phyloP scores from a whole-genome alignment of 768 basidiomycete species.

The Lyophyllum shimeji region DNA sequence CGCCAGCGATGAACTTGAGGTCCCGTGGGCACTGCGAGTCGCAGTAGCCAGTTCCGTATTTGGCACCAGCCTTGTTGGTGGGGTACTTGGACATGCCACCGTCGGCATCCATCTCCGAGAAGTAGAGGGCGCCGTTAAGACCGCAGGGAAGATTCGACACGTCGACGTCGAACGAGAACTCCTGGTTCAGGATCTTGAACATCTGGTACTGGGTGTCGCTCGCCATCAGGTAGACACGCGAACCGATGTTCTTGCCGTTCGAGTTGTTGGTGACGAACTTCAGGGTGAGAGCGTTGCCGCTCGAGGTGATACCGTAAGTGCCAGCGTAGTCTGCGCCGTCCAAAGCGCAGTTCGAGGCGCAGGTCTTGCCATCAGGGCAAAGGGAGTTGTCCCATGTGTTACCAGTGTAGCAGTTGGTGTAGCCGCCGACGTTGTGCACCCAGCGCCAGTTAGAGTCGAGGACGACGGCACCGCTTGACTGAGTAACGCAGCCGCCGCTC shows the following conservation, averaged over 20 bases:
- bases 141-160: constrained; percentile 56
- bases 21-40: constrained; percentile 64
- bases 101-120: constrained; percentile 58
- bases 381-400: constrained; percentile 52
- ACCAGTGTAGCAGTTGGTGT: constrained; percentile 54
- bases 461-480: constrained; percentile 35
- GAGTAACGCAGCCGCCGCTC: constrained; percentile 39
- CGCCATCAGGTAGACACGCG: constrained; percentile 12
- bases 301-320: constrained; percentile 53
- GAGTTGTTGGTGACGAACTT: constrained; percentile 43
- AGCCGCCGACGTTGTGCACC: constrained; percentile 37
- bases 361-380: constrained; percentile 49
- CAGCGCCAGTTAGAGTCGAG: constrained; percentile 62
- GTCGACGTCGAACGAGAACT: constrained; percentile 63
- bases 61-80: constrained; percentile 51
- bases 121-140: constrained; percentile 63
- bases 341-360: constrained; percentile 42
- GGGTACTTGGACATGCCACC: constrained; percentile 48
- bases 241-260: constrained; percentile 38
- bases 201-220: constrained; percentile 9
- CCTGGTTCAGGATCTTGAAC: constrained; percentile 39
- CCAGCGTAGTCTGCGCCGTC: constrained; percentile 48
- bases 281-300: constrained; percentile 44
- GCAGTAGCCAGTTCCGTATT: constrained; percentile 64
- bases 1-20: constrained; percentile 62